Evolutionary conservation across 2,329 filamentous ascomycete species (phyloP), one percentile per base, ranked within the genome.

Genomic region (Amauroascus niger): DNA sequence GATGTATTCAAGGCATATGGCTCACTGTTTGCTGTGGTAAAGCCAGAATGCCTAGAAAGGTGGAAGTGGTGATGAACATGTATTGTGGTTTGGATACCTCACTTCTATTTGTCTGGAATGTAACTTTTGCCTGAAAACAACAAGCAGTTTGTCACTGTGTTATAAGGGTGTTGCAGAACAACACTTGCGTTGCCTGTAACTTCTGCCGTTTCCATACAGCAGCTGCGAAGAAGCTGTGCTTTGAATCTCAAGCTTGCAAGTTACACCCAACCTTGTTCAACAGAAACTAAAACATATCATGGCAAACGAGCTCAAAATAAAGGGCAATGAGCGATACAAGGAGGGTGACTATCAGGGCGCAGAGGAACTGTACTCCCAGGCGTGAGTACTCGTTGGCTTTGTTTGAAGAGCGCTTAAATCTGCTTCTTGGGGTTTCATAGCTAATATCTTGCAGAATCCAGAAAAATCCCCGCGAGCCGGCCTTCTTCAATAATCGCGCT

Each of bases 401-500:
- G 26, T 30, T n/a, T n/a, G n/a, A n/a, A n/a, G n/a, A n/a, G n/a
- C n/a, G n/a, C n/a, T n/a, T n/a, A n/a, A n/a, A n/a, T 11, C 33
- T 11, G 33, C 39, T n/a, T 40, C 5, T 11, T 41, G 2, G 39
- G n/a, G n/a, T 11, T 16, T 22, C 28, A 30, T 30, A 47, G 53
- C 37, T 35, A 13, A 30, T 48, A 3, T 24, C 33, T 46, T 9
- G 28, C 60, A 88, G 84, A 39, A 89, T 95, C 61, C 81, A 86
- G 62, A 81, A 83, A 65, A 87, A 95, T 69, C 79, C 86, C 3
- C 78, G 75, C 53, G 93, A 95, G 65, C 81, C 86, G 1, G 76
- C 85, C 28, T 79, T 95, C 49, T 96, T 89, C 71, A 91, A 88
- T 37, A 97, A 96, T 71, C 87, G 90, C 52, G 87, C 89, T 49